phyloP scores from a whole-genome alignment of 352 stramenopile genomes.

The Phytophthora fragariae region DNA sequence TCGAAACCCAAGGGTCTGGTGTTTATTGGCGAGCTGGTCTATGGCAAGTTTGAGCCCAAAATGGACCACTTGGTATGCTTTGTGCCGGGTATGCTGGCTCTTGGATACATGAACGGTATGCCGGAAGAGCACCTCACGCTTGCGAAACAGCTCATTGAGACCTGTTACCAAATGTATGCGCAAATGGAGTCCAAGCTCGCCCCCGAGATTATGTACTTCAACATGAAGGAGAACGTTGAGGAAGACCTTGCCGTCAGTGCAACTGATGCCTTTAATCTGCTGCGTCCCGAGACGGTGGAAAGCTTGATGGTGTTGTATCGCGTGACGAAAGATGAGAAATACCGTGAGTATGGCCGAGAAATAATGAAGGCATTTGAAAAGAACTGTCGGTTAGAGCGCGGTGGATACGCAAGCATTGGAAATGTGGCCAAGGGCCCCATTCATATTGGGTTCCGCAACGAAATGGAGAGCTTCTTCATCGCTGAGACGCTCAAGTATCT shows the following conservation, averaged over 20 bases:
- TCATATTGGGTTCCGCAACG: slow-evolving; percentile 58
- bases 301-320: slow-evolving; percentile 93
- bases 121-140: slow-evolving; percentile 68
- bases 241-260: slow-evolving; percentile 63
- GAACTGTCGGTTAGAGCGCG: slow-evolving; percentile 69
- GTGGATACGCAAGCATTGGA: slow-evolving; percentile 70
- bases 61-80: slow-evolving; percentile 95
- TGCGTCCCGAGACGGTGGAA: slow-evolving; percentile 93
- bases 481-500: slow-evolving; percentile 96
- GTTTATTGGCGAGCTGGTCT: slow-evolving; percentile 77
- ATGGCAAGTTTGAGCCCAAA: slow-evolving; percentile 61
- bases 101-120: slow-evolving; percentile 83
- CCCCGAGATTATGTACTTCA: slow-evolving; percentile 89
- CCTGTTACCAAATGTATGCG: slow-evolving; percentile 91
- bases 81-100: slow-evolving; percentile 85
- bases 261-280: slow-evolving; percentile 81
- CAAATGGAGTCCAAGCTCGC: slow-evolving; percentile 83
- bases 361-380: slow-evolving; percentile 91
- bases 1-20: slow-evolving; percentile 67
- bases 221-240: slow-evolving; percentile 54
- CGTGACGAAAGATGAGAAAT: slow-evolving; percentile 90
- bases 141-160: slow-evolving; percentile 81
- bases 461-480: slow-evolving; percentile 94
- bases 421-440: slow-evolving; percentile 63
- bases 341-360: slow-evolving; percentile 81